Conservation (phyloP, 371 early-diverging fungal species). For the Coemansia sp. region DNA sequence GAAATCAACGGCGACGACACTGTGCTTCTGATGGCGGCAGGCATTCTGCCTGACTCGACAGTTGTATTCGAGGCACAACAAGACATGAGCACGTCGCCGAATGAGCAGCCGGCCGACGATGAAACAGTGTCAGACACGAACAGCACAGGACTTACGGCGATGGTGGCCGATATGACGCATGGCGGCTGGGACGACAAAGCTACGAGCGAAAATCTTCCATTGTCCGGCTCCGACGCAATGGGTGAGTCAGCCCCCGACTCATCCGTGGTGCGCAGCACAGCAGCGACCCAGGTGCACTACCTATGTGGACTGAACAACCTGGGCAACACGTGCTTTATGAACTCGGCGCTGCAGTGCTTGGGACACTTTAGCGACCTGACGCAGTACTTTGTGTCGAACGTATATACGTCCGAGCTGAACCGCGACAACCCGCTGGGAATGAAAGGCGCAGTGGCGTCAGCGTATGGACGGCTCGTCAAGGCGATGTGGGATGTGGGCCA, state of each 20-base stretch:
- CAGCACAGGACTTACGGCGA: background rate
- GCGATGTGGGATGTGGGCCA: slow-evolving; percentile 61
- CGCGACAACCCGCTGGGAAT: slow-evolving; percentile 76
- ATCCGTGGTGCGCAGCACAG: background rate
- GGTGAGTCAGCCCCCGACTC: background rate
- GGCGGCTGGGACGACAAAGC: background rate
- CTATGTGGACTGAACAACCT: slow-evolving; percentile 82
- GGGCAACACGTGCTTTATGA: slow-evolving; percentile 99
- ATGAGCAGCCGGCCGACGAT: background rate
- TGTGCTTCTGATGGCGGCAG: slow-evolving; percentile 19
- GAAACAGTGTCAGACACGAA: background rate
- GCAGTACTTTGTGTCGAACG: slow-evolving; percentile 74
- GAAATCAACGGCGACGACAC: slow-evolving; percentile 12
- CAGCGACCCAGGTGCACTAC: slow-evolving; percentile 19
- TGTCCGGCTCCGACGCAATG: slow-evolving; percentile 3
- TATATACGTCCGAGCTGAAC: slow-evolving; percentile 71
- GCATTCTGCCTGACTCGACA: slow-evolving; percentile 22
- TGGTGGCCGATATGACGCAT: background rate
- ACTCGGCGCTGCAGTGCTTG: slow-evolving; percentile 92
- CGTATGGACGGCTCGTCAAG: slow-evolving; percentile 66
- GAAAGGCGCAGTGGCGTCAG: slow-evolving; percentile 70
- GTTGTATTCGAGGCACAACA: slow-evolving; percentile 9
- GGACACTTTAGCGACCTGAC: slow-evolving; percentile 82
- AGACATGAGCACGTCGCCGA: background rate
- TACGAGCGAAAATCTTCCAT: slow-evolving; percentile 5